These are phyloP conservation scores for Mortierella sp. DNA, from an alignment of 371 early-diverging fungal species.

Conservation along the genomic window DNA sequence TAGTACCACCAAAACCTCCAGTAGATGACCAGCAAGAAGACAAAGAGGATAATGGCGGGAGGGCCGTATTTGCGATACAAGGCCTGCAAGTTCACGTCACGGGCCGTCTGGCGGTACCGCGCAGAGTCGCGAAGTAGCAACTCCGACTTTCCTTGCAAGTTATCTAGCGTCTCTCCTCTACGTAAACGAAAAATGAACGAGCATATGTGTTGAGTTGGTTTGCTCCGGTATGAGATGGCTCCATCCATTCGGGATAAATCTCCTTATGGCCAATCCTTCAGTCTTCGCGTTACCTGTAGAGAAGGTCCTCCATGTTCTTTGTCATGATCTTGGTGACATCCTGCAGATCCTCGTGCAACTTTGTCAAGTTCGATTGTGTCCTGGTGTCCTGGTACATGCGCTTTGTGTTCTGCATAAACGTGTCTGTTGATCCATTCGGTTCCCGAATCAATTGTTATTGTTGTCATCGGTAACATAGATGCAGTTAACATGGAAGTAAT, in stretches of 20 bases:
- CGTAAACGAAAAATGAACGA: neutral
- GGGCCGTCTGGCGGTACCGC: constrained; percentile 85
- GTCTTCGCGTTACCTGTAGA: constrained; percentile 88
- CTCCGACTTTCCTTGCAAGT: constrained; percentile 66
- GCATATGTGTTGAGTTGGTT: neutral
- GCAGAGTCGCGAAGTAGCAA: constrained; percentile 74
- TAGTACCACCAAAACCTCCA: constrained; percentile 80
- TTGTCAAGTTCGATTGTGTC: constrained; percentile 92
- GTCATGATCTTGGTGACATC: constrained; percentile 98
- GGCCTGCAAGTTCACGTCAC: constrained; percentile 87
- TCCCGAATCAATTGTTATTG: neutral
- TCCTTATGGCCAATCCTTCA: too few species aligned
- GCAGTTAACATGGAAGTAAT: neutral
- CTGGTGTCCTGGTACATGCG: constrained; percentile 95
- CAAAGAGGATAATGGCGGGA: constrained; percentile 80
- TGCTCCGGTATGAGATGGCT: neutral
- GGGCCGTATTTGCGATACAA: constrained; percentile 97
- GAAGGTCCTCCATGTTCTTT: constrained; percentile 96
- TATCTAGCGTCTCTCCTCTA: constrained; percentile 57
- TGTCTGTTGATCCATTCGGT: constrained; percentile 69
- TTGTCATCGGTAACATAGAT: neutral
- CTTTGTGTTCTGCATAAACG: constrained; percentile 97
- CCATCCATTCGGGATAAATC: too few species aligned
- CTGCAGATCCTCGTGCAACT: constrained; percentile 95
- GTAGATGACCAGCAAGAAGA: constrained; percentile 86